phyloP scores from a whole-genome alignment of 306 rosid genomes.

The Fragaria vesca region DNA sequence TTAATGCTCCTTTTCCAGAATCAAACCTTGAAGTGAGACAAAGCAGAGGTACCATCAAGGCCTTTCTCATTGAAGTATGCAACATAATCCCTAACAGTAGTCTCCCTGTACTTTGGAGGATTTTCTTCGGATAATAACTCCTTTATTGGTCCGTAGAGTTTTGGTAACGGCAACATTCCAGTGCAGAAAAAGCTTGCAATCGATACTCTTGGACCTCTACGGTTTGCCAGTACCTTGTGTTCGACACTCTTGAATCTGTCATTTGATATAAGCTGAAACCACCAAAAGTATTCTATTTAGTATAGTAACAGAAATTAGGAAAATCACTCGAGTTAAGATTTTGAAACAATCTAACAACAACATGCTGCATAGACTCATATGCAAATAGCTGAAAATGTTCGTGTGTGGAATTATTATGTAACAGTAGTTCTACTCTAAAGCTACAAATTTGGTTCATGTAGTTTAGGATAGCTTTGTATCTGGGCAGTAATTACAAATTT shows the following conservation, averaged over 20 bases:
- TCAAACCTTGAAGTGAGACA: not conserved
- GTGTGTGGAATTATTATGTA: not conserved
- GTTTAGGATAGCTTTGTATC: not conserved
- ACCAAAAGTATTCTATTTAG: not conserved
- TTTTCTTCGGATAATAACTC: constrained; percentile 8
- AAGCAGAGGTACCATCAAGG: constrained; percentile 9
- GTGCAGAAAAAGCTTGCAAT: constrained; percentile 1
- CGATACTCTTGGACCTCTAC: constrained; percentile 9
- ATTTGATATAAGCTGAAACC: constrained; percentile 25
- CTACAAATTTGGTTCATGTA: not conserved
- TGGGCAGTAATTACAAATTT: not conserved
- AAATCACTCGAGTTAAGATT: not conserved
- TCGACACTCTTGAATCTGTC: constrained; percentile 47
- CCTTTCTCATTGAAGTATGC: not conserved
- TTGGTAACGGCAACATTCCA: not conserved
- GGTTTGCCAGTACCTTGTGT: constrained; percentile 31
- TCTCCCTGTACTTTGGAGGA: constrained; percentile 16
- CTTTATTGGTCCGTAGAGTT: not conserved
- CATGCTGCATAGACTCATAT: not conserved
- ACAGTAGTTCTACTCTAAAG: not conserved
- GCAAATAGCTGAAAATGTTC: not conserved
- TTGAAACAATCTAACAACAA: not conserved
- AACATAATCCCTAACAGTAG: not conserved
- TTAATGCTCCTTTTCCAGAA: not conserved
- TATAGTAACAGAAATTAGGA: not conserved